phyloP scores from a whole-genome alignment of 139 green algal genomes.

The Nannochloris sp. region DNA sequence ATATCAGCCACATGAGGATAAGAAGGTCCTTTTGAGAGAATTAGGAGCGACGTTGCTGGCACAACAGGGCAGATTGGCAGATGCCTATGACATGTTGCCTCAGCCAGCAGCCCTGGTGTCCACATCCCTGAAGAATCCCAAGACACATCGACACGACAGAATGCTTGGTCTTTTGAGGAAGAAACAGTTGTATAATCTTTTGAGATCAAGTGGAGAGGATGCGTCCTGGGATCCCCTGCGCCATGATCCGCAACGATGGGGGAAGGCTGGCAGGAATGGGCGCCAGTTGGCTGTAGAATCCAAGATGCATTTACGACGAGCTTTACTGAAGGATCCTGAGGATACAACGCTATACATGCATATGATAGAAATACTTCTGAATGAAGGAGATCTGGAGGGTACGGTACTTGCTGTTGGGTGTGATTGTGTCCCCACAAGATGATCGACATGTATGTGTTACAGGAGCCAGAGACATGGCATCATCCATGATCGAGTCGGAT shows the following conservation, averaged over 20 bases:
- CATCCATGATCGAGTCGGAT: not conserved
- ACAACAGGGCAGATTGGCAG: not conserved
- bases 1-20: slow-evolving; percentile 3
- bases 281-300: not conserved
- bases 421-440: not conserved
- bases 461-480: not conserved
- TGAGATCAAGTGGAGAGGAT: not conserved
- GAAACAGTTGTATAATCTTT: not conserved
- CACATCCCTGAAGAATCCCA: not conserved
- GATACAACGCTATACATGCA: not conserved
- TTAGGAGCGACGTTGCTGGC: not conserved
- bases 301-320: not conserved
- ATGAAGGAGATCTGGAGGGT: not conserved
- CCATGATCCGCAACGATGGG: not conserved
- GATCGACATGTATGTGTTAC: not conserved
- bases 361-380: slow-evolving; percentile 1
- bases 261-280: not conserved
- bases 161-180: not conserved
- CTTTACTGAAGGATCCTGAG: not conserved
- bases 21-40: not conserved
- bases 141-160: not conserved
- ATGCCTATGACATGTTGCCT: not conserved
- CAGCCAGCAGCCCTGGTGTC: not conserved
- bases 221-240: not conserved
- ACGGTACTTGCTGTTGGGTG: not conserved